Percentiles rank a stretch among this genome's conserved stretches.
These are phyloP conservation scores for Pulveroboletus sp. DNA, from an alignment of 768 basidiomycete species.

Conservation along the genomic window DNA sequence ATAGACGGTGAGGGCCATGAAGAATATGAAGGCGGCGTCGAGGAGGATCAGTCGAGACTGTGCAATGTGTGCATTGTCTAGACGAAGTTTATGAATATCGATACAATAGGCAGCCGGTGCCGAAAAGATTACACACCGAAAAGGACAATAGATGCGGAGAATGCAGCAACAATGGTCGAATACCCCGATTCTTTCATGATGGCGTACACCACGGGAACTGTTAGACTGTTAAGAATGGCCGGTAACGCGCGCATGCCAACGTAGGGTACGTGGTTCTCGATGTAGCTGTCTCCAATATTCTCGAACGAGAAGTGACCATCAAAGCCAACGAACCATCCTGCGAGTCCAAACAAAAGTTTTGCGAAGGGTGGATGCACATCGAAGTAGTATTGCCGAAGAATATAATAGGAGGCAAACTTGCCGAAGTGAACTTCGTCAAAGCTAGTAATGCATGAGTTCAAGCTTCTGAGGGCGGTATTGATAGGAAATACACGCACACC, in stretches of 20 bases:
- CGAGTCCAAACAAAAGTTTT: constrained; percentile 89
- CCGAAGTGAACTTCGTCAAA: constrained; percentile 99
- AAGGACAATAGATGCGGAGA: constrained; percentile 79
- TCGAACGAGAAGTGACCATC: constrained; percentile 94
- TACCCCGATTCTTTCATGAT: constrained; percentile 99
- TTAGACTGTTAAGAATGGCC: constrained; percentile 86
- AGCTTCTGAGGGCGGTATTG: background rate
- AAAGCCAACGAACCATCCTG: constrained; percentile 96
- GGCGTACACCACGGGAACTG: constrained; percentile 84
- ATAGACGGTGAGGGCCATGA: constrained; percentile 91
- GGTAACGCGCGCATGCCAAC: constrained; percentile 91
- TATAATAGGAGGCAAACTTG: constrained; percentile 95
- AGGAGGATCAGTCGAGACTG: constrained; percentile 96
- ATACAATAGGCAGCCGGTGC: background rate
- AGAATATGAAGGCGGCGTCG: constrained; percentile 91
- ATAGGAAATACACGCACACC: constrained; percentile 54
- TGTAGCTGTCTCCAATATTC: constrained; percentile 92
- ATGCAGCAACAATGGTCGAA: constrained; percentile 83
- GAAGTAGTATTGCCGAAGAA: constrained; percentile 93
- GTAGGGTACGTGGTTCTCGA: constrained; percentile 82
- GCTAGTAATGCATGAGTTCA: constrained; percentile 35
- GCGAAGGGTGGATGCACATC: constrained; percentile 98
- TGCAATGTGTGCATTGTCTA: constrained; percentile 93
- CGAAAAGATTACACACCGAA: constrained; percentile 60
- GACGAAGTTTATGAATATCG: constrained; percentile 5